Evolutionary conservation across 2,329 filamentous ascomycete genomes (phyloP).

Genomic region (Pseudohalonectria lignicola): DNA sequence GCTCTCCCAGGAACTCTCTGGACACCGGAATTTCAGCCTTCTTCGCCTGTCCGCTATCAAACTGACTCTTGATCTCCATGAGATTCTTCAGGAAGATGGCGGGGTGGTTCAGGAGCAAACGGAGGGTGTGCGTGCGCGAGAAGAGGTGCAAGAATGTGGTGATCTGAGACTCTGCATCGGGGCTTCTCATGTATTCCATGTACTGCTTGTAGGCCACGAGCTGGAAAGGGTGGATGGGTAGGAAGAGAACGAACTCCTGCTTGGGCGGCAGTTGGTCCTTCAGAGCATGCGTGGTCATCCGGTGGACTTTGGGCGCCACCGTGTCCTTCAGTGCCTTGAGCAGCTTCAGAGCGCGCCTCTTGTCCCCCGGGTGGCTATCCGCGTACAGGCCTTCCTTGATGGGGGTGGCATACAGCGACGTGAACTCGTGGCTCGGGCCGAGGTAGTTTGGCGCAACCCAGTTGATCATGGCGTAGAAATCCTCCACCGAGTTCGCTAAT

Average conservation of each 20-base stretch:
- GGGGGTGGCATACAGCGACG: slow-evolving; percentile 55
- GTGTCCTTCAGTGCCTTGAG: slow-evolving; percentile 60
- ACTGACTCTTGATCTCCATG: slow-evolving; percentile 8
- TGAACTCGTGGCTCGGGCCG: slow-evolving; percentile 58
- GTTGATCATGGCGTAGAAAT: slow-evolving; percentile 80
- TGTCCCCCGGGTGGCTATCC: slow-evolving; percentile 48
- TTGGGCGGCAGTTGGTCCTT: slow-evolving; percentile 61
- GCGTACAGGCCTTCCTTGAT: slow-evolving; percentile 61
- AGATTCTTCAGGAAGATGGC: slow-evolving; percentile 30
- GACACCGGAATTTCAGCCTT: slow-evolving; percentile 13
- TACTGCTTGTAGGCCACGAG: slow-evolving; percentile 45
- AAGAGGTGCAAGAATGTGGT: slow-evolving; percentile 16
- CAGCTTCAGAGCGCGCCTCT: slow-evolving; percentile 50
- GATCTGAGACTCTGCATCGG: slow-evolving; percentile 2
- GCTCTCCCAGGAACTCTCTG: slow-evolving; percentile 14
- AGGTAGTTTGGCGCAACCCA: slow-evolving; percentile 78
- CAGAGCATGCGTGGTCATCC: slow-evolving; percentile 57
- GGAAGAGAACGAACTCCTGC: slow-evolving; percentile 68
- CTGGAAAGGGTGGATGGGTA: slow-evolving; percentile 61
- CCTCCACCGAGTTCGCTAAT: slow-evolving; percentile 69
- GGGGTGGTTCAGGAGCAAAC: slow-evolving; percentile 41
- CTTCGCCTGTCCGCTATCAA: not conserved
- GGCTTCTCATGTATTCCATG: slow-evolving; percentile 14
- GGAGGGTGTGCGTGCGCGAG: slow-evolving; percentile 30
- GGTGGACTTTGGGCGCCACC: slow-evolving; percentile 67